Conservation (phyloP, 129 eudicot genomes). For the Tagetes erecta region DNA sequence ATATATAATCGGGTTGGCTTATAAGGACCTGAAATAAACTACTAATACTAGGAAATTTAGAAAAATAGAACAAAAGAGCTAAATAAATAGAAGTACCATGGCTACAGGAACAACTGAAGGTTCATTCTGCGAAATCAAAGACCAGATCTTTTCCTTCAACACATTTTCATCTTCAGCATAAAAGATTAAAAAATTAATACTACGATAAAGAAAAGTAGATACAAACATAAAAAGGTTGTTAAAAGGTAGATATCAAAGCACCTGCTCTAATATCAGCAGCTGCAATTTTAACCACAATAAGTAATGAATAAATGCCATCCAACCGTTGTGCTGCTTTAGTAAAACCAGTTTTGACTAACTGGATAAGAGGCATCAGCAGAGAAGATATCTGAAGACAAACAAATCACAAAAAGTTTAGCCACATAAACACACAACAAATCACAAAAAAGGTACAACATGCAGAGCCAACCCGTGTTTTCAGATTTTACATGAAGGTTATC, state of each 20-base stretch:
- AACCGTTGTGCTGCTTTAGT: slow-evolving; percentile 85
- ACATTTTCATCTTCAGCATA: slow-evolving; percentile 64
- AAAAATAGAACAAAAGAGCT: slow-evolving; percentile 11
- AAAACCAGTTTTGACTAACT: slow-evolving; percentile 85
- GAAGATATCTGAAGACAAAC: slow-evolving; percentile 58
- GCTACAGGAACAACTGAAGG: slow-evolving; percentile 78
- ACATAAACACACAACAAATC: slow-evolving; percentile 2
- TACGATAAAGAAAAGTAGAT: not conserved
- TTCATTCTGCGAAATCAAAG: slow-evolving; percentile 79
- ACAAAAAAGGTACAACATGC: not conserved
- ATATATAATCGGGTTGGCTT: not conserved
- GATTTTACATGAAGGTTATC: not conserved
- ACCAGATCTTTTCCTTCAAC: slow-evolving; percentile 82
- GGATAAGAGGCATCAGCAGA: slow-evolving; percentile 68
- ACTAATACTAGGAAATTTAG: not conserved
- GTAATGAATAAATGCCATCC: slow-evolving; percentile 89
- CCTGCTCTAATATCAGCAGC: slow-evolving; percentile 92
- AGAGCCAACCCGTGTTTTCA: slow-evolving; percentile 2
- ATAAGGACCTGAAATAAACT: not conserved
- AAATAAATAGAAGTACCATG: slow-evolving; percentile 46
- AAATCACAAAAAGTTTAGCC: slow-evolving; percentile 11
- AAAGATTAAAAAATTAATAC: slow-evolving; percentile 10
- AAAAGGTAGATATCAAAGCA: slow-evolving; percentile 10
- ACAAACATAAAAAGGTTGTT: not conserved
- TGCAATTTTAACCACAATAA: slow-evolving; percentile 68